A percentile compares a stretch with the other conserved stretches of the same genome.
Conservation (phyloP, 768 basidiomycete genomes). For the Suillus alpinus region DNA sequence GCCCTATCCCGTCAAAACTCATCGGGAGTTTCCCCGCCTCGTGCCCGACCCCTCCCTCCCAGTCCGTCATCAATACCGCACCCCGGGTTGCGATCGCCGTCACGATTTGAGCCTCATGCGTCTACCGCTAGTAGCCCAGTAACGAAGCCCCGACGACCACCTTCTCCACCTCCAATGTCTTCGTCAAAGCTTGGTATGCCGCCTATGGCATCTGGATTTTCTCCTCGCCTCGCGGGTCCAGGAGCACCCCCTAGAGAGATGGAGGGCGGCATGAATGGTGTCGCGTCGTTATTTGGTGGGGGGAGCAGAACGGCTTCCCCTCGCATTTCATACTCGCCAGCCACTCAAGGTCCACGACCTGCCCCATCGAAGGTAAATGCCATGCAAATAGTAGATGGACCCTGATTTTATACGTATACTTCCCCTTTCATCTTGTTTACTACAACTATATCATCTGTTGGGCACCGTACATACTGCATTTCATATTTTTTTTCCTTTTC, state of each 20-base stretch:
- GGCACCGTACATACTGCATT: background rate
- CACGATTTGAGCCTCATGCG: background rate
- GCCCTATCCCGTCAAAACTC: conserved; percentile 9
- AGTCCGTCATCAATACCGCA: conserved; percentile 9
- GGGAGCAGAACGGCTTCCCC: background rate
- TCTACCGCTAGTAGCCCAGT: conserved; percentile 1
- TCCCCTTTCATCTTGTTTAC: background rate
- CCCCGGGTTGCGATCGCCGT: background rate
- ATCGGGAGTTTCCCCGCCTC: conserved; percentile 34
- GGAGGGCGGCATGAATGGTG: background rate
- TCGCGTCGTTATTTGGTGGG: background rate
- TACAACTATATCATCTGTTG: background rate
- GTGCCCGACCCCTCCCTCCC: conserved; percentile 29
- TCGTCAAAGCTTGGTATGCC: conserved; percentile 24
- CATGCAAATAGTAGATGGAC: conserved; percentile 2
- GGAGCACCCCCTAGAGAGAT: conserved; percentile 21
- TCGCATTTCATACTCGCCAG: background rate
- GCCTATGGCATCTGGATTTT: conserved; percentile 18
- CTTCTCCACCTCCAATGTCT: conserved; percentile 22
- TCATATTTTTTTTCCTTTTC: background rate
- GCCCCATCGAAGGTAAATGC: conserved; percentile 1
- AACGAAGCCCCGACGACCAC: conserved; percentile 3
- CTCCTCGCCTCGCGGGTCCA: conserved; percentile 29
- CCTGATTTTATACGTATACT: background rate
- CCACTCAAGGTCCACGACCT: background rate